phyloP scores from a whole-genome alignment of 2,329 filamentous ascomycete species.

The Pestalotiopsis sp. region DNA sequence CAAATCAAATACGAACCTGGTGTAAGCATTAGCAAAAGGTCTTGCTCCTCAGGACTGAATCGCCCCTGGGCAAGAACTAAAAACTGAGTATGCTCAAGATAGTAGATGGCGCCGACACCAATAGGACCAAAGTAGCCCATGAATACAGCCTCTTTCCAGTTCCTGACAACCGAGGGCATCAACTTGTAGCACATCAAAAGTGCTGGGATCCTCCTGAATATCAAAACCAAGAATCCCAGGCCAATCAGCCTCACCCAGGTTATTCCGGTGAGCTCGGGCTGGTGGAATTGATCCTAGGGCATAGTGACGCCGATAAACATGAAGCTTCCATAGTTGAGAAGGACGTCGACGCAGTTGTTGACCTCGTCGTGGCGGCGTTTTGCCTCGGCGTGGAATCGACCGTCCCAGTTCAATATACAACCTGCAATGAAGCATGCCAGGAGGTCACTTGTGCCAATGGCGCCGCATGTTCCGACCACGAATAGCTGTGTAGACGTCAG shows the following conservation, averaged over 20 bases:
- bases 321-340: slow-evolving; percentile 64
- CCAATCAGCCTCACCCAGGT: slow-evolving; percentile 52
- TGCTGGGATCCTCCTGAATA: slow-evolving; percentile 60
- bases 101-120: slow-evolving; percentile 76
- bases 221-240: slow-evolving; percentile 54
- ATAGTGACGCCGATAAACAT: slow-evolving; percentile 61
- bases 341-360: slow-evolving; percentile 58
- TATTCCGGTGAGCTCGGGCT: slow-evolving; percentile 55
- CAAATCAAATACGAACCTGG: background rate
- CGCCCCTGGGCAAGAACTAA: slow-evolving; percentile 40
- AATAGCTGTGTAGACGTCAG: slow-evolving; percentile 47
- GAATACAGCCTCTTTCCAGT: slow-evolving; percentile 61
- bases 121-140: slow-evolving; percentile 77
- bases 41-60: slow-evolving; percentile 37
- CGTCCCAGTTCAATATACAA: slow-evolving; percentile 64
- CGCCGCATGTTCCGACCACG: slow-evolving; percentile 58
- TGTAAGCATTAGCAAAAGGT: slow-evolving; percentile 9
- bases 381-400: slow-evolving; percentile 58
- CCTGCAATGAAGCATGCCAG: slow-evolving; percentile 65
- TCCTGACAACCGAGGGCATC: slow-evolving; percentile 39
- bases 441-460: slow-evolving; percentile 61
- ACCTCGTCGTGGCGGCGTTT: slow-evolving; percentile 62
- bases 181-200: slow-evolving; percentile 40
- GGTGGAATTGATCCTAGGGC: slow-evolving; percentile 58
- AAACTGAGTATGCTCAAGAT: slow-evolving; percentile 56